These are phyloP conservation scores for Globisporangium apiculatum DNA, from an alignment of 352 stramenopile genomes.

Conservation along the genomic window DNA sequence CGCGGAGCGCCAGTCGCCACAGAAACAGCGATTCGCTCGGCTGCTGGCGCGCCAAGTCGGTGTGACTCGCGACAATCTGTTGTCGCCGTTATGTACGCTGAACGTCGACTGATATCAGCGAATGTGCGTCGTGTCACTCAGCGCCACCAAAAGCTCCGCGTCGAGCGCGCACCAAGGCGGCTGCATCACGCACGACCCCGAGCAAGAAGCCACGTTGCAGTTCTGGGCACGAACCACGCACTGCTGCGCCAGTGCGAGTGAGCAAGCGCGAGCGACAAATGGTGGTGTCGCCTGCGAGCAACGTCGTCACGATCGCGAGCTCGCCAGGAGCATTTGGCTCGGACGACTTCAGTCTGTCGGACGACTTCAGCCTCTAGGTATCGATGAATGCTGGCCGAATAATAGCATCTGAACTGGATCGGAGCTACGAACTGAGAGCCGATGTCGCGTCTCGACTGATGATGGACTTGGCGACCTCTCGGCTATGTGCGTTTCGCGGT, in stretches of 20 bases:
- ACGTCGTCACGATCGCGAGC: not conserved
- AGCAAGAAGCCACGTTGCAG: slow-evolving; percentile 8
- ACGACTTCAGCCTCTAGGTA: slow-evolving; percentile 6
- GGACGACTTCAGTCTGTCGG: slow-evolving; percentile 13
- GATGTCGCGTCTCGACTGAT: too few species aligned
- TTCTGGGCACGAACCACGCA: too few species aligned
- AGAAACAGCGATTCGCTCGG: slow-evolving; percentile 6
- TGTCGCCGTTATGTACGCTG: not conserved
- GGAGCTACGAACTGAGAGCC: too few species aligned
- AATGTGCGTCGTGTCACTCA: not conserved
- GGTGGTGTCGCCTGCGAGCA: too few species aligned
- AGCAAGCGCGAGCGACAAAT: too few species aligned
- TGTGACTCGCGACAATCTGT: not conserved
- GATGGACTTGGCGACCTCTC: too few species aligned
- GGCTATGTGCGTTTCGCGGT: too few species aligned
- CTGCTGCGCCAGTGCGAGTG: too few species aligned
- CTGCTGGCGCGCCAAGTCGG: slow-evolving; percentile 13
- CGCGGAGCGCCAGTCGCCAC: not conserved
- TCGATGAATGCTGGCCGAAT: not conserved
- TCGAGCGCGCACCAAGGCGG: not conserved
- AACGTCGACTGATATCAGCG: not conserved
- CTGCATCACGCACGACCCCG: not conserved
- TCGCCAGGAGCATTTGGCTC: slow-evolving; percentile 1
- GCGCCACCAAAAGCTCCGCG: slow-evolving; percentile 4
- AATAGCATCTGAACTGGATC: too few species aligned